Evolutionary conservation across 176 grass and related monocot genomes (phyloP).

Genomic region (Hsuehochloa calcarea): DNA sequence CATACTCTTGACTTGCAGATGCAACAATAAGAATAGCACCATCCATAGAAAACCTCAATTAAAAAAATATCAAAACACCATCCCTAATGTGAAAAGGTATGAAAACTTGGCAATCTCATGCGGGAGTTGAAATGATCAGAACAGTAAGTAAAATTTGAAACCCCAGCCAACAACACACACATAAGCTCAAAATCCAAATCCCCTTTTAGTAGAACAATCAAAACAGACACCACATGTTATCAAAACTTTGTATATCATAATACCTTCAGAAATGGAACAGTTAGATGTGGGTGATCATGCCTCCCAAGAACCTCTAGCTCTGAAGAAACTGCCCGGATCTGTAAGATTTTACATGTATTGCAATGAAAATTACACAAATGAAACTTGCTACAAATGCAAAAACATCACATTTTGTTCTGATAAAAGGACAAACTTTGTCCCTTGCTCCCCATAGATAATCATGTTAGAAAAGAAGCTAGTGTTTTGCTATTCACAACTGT

Average conservation of each 20-base stretch:
- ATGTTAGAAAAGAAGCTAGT: no score
- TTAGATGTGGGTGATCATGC: slow-evolving; percentile 87
- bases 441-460: neutral
- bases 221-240: slow-evolving; percentile 21
- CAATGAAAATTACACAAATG: neutral
- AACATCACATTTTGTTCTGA: slow-evolving; percentile 9
- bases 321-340: slow-evolving; percentile 86
- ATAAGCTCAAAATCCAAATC: slow-evolving; percentile 13
- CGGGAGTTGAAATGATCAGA: slow-evolving; percentile 7
- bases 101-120: slow-evolving; percentile 2
- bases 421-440: slow-evolving; percentile 5
- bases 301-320: slow-evolving; percentile 89
- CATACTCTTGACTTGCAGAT: neutral
- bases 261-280: slow-evolving; percentile 94
- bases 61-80: no score
- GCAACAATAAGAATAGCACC: neutral
- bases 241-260: slow-evolving; percentile 31
- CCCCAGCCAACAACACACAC: neutral
- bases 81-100: neutral
- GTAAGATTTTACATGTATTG: slow-evolving; percentile 35
- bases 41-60: no score
- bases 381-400: slow-evolving; percentile 5
- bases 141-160: neutral
- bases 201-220: slow-evolving; percentile 12
- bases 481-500: no score